Evolutionary conservation across 768 basidiomycete genomes (phyloP).

Genomic region (Psilocybe cyanescens): DNA sequence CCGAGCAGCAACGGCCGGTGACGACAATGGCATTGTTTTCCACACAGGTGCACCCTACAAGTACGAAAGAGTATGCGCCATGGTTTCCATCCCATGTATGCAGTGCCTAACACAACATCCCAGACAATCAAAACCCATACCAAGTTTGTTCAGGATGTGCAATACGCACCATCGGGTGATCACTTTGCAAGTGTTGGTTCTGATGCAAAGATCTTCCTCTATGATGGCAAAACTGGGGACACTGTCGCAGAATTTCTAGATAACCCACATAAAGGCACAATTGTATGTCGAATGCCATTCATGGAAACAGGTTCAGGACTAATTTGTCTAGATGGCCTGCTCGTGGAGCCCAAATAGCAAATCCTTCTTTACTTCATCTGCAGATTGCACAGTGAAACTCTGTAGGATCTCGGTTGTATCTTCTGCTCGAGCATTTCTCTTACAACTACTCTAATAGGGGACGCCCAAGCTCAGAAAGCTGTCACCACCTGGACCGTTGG

Average conservation of each 20-base stretch:
- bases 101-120: not conserved
- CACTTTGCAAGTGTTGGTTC: slow-evolving; percentile 89
- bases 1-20: slow-evolving; percentile 86
- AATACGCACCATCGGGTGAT: slow-evolving; percentile 80
- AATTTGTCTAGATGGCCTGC: slow-evolving; percentile 60
- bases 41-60: slow-evolving; percentile 90
- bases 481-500: slow-evolving; percentile 75
- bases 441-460: slow-evolving; percentile 57
- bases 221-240: slow-evolving; percentile 90
- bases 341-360: slow-evolving; percentile 84
- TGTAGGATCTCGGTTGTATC: slow-evolving; percentile 52
- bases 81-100: not conserved
- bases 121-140: slow-evolving; percentile 87
- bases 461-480: slow-evolving; percentile 72
- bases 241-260: slow-evolving; percentile 70
- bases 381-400: slow-evolving; percentile 85
- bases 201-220: slow-evolving; percentile 85
- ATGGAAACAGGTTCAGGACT: not conserved
- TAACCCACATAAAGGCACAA: slow-evolving; percentile 71
- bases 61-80: slow-evolving; percentile 68
- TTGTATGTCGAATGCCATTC: slow-evolving; percentile 51
- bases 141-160: slow-evolving; percentile 91
- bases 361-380: slow-evolving; percentile 78
- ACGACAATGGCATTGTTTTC: slow-evolving; percentile 82
- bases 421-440: not conserved